Conservation (phyloP, 352 stramenopile genomes). For the Phytophthora hibernalis region DNA sequence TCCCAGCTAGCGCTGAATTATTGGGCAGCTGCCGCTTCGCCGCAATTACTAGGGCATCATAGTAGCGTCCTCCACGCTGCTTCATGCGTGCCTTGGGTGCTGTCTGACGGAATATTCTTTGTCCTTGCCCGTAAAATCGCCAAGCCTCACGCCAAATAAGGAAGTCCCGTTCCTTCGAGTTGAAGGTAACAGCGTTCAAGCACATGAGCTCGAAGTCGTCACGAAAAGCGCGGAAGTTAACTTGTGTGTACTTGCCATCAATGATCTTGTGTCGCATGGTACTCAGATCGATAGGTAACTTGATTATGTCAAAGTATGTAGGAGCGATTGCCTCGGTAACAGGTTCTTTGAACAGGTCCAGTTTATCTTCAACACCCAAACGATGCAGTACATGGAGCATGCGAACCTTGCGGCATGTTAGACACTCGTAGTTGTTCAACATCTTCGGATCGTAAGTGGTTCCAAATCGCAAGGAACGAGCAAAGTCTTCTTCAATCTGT, state of each 20-base stretch:
- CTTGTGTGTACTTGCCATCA: conserved; percentile 69
- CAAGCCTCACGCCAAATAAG: conserved; percentile 94
- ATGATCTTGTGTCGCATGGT: conserved; percentile 88
- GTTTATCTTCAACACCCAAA: conserved; percentile 77
- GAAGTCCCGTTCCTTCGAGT: conserved; percentile 89
- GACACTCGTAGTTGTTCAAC: conserved; percentile 86
- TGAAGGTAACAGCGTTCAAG: conserved; percentile 96
- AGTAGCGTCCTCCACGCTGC: conserved; percentile 71
- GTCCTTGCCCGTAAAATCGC: conserved; percentile 90
- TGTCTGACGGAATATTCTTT: conserved; percentile 75
- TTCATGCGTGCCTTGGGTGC: conserved; percentile 83
- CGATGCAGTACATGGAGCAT: conserved; percentile 77
- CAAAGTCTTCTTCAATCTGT: conserved; percentile 71
- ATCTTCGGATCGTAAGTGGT: conserved; percentile 69
- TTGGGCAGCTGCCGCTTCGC: conserved; percentile 85
- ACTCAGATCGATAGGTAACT: conserved; percentile 93
- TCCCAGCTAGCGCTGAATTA: conserved; percentile 68
- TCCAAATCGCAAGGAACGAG: conserved; percentile 66
- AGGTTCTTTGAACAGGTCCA: conserved; percentile 93
- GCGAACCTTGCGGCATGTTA: conserved; percentile 79
- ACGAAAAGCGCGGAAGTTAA: conserved; percentile 82
- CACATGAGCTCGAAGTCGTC: conserved; percentile 96
- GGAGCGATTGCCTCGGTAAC: conserved; percentile 94
- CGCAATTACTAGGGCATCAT: conserved; percentile 72
- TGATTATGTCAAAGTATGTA: conserved; percentile 94